These are phyloP conservation scores for Colletotrichum zoysiae DNA, from an alignment of 2,329 filamentous ascomycete genomes.

Conservation along the genomic window DNA sequence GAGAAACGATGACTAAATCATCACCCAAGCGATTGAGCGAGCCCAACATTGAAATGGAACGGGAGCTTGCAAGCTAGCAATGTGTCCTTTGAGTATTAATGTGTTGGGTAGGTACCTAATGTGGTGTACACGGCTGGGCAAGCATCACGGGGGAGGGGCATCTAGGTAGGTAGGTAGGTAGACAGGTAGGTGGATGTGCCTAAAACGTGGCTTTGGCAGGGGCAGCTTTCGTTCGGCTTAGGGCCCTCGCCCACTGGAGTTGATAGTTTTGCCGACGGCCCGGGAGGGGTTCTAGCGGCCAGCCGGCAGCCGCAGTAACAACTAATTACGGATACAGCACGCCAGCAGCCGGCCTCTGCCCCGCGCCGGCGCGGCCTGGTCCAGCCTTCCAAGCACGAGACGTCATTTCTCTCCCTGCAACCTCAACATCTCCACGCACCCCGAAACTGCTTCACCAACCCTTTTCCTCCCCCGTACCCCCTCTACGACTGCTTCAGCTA, in stretches of 20 bases:
- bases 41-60: background rate
- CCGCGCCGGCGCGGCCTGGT: slow-evolving; percentile 7
- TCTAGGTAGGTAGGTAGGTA: too few relatives aligned
- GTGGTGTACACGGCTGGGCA: background rate
- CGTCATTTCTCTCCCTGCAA: slow-evolving; percentile 43
- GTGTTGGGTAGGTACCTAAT: too few relatives aligned
- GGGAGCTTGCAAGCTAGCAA: background rate
- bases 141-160: background rate
- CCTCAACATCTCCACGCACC: slow-evolving; percentile 4
- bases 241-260: background rate
- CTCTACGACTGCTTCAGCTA: slow-evolving; percentile 3
- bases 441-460: background rate
- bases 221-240: background rate
- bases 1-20: too few relatives aligned
- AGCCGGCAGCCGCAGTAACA: slow-evolving; percentile 1
- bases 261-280: background rate
- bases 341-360: slow-evolving; percentile 17
- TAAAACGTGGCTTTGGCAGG: background rate
- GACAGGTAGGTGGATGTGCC: background rate
- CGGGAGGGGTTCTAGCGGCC: background rate
- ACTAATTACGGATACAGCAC: background rate
- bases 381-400: slow-evolving; percentile 37
- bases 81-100: background rate
- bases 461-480: background rate
- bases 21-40: too few relatives aligned